Evolutionary conservation across 2,329 filamentous ascomycete species (phyloP).

Genomic region (Orbilia brochopaga): DNA sequence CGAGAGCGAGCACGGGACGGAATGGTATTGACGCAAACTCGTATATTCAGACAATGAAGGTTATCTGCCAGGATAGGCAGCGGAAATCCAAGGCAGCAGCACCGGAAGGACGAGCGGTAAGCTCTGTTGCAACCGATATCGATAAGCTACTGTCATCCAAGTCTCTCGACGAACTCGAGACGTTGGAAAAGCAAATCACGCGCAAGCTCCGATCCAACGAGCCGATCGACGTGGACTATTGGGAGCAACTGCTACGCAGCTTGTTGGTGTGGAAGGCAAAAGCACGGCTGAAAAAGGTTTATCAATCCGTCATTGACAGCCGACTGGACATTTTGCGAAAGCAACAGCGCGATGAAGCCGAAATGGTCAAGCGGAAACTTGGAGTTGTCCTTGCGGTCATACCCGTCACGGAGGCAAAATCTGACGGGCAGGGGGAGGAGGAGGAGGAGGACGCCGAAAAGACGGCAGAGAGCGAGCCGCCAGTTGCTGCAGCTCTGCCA

Average conservation of each 20-base stretch:
- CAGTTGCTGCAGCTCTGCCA: conserved; percentile 15
- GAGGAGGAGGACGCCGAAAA: conserved; percentile 17
- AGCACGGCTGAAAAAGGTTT: conserved; percentile 79
- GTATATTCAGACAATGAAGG: conserved; percentile 71
- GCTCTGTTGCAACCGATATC: conserved; percentile 83
- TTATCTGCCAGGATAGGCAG: conserved; percentile 78
- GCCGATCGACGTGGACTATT: conserved; percentile 94
- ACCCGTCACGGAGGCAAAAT: conserved; percentile 49
- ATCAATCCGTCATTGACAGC: conserved; percentile 74
- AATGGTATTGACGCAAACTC: conserved; percentile 21
- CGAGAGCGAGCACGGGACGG: not conserved
- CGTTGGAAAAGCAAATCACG: conserved; percentile 83
- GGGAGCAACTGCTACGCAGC: conserved; percentile 87
- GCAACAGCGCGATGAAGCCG: conserved; percentile 72
- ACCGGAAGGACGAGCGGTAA: conserved; percentile 75
- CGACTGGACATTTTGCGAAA: conserved; percentile 71
- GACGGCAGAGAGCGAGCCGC: not conserved
- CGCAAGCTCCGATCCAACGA: conserved; percentile 86
- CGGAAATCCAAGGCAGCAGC: conserved; percentile 67
- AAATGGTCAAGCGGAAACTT: conserved; percentile 64
- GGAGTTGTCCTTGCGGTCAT: conserved; percentile 61
- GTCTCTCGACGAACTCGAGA: conserved; percentile 81
- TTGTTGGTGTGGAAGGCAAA: conserved; percentile 90
- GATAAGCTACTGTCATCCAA: conserved; percentile 87
- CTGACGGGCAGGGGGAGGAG: not conserved